Percentiles rank a stretch among this genome's conserved stretches.
Conservation (phyloP, 345 rosid species). For the Sisymbrium altissimum region DNA sequence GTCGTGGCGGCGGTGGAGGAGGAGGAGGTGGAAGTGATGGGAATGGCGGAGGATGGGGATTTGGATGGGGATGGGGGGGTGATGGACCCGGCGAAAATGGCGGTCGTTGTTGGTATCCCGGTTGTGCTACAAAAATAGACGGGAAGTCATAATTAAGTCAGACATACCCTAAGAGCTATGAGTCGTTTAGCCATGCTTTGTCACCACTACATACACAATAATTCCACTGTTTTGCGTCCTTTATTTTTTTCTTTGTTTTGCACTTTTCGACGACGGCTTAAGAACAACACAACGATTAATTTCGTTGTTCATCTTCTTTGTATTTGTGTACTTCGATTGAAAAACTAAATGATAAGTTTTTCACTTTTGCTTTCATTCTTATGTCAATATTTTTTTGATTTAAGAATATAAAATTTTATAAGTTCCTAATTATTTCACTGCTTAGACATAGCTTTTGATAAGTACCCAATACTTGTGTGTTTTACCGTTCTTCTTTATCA, state of each 20-base stretch:
- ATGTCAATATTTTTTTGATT: background rate
- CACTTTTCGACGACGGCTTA: background rate
- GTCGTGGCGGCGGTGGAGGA: background rate
- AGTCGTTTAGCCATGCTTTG: conserved; percentile 9
- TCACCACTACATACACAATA: conserved; percentile 11
- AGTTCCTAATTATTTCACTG: background rate
- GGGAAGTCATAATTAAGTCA: conserved; percentile 16
- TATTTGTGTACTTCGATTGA: background rate
- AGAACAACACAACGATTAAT: background rate
- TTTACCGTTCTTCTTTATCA: no score
- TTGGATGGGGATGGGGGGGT: conserved; percentile 39
- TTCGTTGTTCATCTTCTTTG: background rate
- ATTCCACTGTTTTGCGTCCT: background rate
- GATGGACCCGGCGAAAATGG: conserved; percentile 37
- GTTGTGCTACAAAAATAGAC: conserved; percentile 39
- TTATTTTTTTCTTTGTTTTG: background rate
- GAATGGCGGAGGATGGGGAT: conserved; percentile 33
- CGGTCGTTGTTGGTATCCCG: conserved; percentile 53
- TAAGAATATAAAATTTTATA: background rate
- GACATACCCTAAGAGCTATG: background rate
- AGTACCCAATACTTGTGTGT: background rate
- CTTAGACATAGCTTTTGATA: background rate
- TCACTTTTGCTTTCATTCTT: background rate
- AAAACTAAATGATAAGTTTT: background rate
- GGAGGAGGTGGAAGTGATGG: conserved; percentile 37